Base-by-base conservation (phyloP, 1,284 basidiomycete species). In the Ustilago bromivora region DNA sequence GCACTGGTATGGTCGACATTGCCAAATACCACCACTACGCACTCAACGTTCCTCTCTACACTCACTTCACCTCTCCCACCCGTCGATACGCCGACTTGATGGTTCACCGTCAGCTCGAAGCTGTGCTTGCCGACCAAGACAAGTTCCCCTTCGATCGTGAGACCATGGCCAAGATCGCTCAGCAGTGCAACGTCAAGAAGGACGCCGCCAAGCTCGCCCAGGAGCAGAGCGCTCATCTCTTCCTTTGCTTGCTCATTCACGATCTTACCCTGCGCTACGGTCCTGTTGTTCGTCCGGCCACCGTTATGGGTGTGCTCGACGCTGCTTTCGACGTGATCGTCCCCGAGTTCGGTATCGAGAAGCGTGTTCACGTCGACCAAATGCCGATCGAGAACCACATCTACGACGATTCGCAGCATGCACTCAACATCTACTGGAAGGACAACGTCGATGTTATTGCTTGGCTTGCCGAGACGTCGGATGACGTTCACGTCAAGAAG, bases 61-160 rank as follows among this genome's bases (percentile, higher is more conserved):
- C 96, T 31, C 96, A 99, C 87, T 99, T 98, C 87, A 97, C 96
- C 66, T 77, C 78, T 17, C 85, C 86, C n/a, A 81, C 83, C 46
- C 71, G 76, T 40, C 82, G 87, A 40, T 97, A 96, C 84, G 95
- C 96, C 68, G 97, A 99, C 86, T 89, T 99, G 54, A 89, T 98
- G 61, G 96, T 98, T 17, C 97, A 99, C 85, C 94, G 97, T 68
- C 96, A 99, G 88, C 89, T 99, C 57, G 96, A 98, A 84, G 92
- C 94, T n/a, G 91, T 95, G 69, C 67, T 80, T 23, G 66, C 81
- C 88, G 89, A 87, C 35, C 94, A 96, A 47, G 89, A 91, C 66
- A 98, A 96, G 87, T 98, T 99, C 88, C 90, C 91, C 51, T 94
- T 98, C 93, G 96, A 98, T 85, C 92, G 95, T 76, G 96, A 99